Conservation (phyloP, 2,329 filamentous ascomycete species). For the Penicillium sclerotiorum region DNA sequence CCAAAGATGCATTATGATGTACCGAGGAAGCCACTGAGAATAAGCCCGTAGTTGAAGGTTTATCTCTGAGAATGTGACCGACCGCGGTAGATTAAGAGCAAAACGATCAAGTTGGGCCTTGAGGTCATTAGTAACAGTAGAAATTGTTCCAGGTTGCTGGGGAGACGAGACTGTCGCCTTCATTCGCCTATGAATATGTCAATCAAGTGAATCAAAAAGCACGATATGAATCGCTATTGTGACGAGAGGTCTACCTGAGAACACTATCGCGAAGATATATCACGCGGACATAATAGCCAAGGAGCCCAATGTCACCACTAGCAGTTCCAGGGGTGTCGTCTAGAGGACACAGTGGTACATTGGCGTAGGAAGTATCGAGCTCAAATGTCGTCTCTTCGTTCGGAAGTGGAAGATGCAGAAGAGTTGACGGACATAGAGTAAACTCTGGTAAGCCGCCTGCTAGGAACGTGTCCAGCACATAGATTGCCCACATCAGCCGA, state of each 20-base stretch:
- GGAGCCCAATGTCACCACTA: not conserved
- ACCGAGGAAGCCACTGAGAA: not conserved
- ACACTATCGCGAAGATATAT: not conserved
- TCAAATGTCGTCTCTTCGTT: conserved; percentile 58
- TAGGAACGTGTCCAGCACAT: conserved; percentile 53
- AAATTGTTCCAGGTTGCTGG: not conserved
- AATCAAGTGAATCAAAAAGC: no score
- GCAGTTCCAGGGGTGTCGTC: not conserved
- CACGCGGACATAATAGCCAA: not conserved
- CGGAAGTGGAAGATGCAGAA: conserved; percentile 52
- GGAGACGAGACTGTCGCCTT: not conserved
- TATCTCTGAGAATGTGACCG: not conserved
- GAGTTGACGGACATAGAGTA: conserved; percentile 49
- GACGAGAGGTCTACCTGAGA: not conserved
- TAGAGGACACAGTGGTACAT: not conserved
- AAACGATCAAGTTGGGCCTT: not conserved
- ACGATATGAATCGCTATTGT: no score
- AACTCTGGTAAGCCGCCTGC: conserved; percentile 53
- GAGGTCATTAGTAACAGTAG: not conserved
- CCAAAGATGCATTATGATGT: conserved; percentile 3
- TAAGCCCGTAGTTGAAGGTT: conserved; percentile 1
- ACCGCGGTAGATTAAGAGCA: not conserved
- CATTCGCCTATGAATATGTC: not conserved
- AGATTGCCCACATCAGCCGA: conserved; percentile 54
- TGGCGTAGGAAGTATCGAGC: conserved; percentile 5